Evolutionary conservation across 2,329 filamentous ascomycete species (phyloP), one percentile per base, ranked within the genome.

Genomic region (Penicillium sp.): DNA sequence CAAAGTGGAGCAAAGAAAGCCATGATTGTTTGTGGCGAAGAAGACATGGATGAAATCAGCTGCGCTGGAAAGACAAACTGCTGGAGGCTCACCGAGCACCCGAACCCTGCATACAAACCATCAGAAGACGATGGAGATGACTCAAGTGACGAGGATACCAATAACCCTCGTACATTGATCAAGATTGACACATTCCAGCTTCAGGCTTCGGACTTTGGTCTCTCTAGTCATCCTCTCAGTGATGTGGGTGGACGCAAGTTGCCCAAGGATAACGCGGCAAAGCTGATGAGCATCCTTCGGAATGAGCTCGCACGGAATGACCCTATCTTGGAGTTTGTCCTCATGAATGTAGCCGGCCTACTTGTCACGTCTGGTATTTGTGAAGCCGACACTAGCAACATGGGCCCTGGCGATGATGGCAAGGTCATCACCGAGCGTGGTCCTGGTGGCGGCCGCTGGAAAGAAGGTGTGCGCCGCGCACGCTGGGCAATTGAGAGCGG

Each of bases 21-120:
- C 2, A 78, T 99, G 74, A 84, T 99, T 19, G 89, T 97, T 16
- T 99, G 93, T 69, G 94, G 94, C 40, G 88, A 89, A 61, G 95
- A 97, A 76, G 91, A 97, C 64, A 84, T 99, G 29, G 94, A 99
- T 70, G 94, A 99, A 77, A 84, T 99, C 58, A 94, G 89, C 65
- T 97, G 93, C 64, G 94, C 93, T 1, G 93, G 94, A 0, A 81
- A 81, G 34, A 96, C 92, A 2, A 86, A 89, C 66, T 96, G 92
- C 81, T 99, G 94, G 94, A 85, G 85, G 74, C 76, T 97, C 26
- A 78, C 77, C 5, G 80, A 81, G 57, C 73, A 77, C 47, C 68
- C 75, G 1, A 79, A 80, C 67, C 71, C 79, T 4, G 69, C 67
- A 11, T 79, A 75, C 57, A 65, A 70, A 26, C 65, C 61, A 2